Percentiles rank a stretch among this genome's conserved stretches.
phyloP scores from a whole-genome alignment of 352 stramenopile species.

The Phytophthora citricola region DNA sequence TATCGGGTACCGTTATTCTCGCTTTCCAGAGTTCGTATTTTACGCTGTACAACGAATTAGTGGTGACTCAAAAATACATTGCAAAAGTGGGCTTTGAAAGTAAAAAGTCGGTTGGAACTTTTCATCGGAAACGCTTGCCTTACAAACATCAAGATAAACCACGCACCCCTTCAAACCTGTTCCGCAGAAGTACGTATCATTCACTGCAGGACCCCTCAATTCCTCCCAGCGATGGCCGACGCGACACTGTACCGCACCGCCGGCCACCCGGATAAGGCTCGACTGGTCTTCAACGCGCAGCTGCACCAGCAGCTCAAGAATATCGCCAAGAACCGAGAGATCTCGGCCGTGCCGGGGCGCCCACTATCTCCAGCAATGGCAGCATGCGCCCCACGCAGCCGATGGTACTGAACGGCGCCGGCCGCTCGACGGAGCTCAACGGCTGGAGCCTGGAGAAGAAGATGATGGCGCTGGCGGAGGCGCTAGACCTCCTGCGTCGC shows the following conservation, averaged over 20 bases:
- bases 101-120: neutral
- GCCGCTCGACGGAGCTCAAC: slow-evolving; percentile 59
- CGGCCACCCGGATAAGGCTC: slow-evolving; percentile 57
- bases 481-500: slow-evolving; percentile 64
- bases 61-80: too few relatives aligned
- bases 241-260: slow-evolving; percentile 55
- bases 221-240: slow-evolving; percentile 40
- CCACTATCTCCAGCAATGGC: slow-evolving; percentile 54
- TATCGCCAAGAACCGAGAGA: slow-evolving; percentile 68
- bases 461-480: slow-evolving; percentile 64
- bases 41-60: neutral
- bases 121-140: neutral
- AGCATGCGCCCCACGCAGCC: slow-evolving; percentile 45
- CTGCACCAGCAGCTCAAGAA: slow-evolving; percentile 76
- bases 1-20: too few relatives aligned
- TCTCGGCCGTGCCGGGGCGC: slow-evolving; percentile 37
- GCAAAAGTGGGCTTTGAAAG: neutral
- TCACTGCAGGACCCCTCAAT: slow-evolving; percentile 1
- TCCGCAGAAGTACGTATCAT: slow-evolving; percentile 16
- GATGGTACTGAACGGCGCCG: slow-evolving; percentile 42
- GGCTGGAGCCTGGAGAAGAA: slow-evolving; percentile 88
- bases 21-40: too few relatives aligned
- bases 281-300: slow-evolving; percentile 76
- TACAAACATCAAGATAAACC: slow-evolving; percentile 29
- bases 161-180: slow-evolving; percentile 10